phyloP scores from a whole-genome alignment of 1,284 basidiomycete species.

The Cryptococcus amylolentus region DNA sequence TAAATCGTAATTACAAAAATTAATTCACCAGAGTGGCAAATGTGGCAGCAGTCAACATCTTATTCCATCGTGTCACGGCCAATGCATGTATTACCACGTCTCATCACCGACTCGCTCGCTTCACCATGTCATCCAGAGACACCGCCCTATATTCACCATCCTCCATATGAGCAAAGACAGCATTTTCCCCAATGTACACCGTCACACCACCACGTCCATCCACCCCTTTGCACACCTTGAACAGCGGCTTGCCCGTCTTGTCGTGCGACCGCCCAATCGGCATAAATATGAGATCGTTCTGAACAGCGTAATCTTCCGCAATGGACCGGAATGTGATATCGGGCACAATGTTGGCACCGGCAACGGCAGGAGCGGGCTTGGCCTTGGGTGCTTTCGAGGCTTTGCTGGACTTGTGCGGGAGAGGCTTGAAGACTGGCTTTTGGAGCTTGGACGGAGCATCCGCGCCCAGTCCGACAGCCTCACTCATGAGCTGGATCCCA shows the following conservation, averaged over 20 bases:
- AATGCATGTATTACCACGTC: too few relatives aligned
- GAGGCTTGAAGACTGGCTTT: slow-evolving; percentile 59
- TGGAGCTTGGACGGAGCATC: slow-evolving; percentile 64
- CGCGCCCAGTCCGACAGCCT: slow-evolving; percentile 76
- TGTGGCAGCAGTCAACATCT: too few relatives aligned
- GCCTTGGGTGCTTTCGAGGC: slow-evolving; percentile 11
- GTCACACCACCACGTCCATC: slow-evolving; percentile 80
- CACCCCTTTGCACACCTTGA: slow-evolving; percentile 68
- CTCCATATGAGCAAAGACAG: slow-evolving; percentile 43
- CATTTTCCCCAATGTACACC: slow-evolving; percentile 56
- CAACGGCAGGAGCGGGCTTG: slow-evolving; percentile 4
- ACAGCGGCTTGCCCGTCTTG: slow-evolving; percentile 77
- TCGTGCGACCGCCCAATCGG: slow-evolving; percentile 78
- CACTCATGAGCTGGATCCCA: slow-evolving; percentile 87
- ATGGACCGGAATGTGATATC: slow-evolving; percentile 82
- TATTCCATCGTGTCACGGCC: too few relatives aligned
- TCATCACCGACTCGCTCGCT: slow-evolving; percentile 21
- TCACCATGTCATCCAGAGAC: slow-evolving; percentile 47
- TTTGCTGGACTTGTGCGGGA: slow-evolving; percentile 34
- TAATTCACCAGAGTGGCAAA: slow-evolving; percentile 33
- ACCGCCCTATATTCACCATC: slow-evolving; percentile 43
- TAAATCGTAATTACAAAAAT: too few relatives aligned
- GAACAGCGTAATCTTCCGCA: slow-evolving; percentile 79
- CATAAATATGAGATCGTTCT: slow-evolving; percentile 81
- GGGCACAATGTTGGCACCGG: slow-evolving; percentile 29